Evolutionary conservation across 2,329 filamentous ascomycete genomes (phyloP), one percentile per base, ranked within the genome.

Genomic region (Pseudogymnoascus sp.): DNA sequence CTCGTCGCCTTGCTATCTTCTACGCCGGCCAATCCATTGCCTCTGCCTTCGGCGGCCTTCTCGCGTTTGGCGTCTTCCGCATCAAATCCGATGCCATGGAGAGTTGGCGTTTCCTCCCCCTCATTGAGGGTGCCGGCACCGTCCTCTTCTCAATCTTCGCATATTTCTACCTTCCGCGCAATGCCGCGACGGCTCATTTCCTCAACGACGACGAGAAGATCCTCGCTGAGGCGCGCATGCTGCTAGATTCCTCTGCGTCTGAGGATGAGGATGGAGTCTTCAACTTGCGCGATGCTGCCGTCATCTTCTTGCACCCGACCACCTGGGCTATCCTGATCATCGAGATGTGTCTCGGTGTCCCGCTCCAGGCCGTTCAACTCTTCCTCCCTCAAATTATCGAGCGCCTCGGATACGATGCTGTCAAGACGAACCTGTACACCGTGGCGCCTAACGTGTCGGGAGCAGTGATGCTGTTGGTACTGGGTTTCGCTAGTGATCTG

Each of bases 371-470:
- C 3, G 82, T 84, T 14, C 69, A 73, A 1, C 74, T 83, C 2
- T 83, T 82, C 69, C 69, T 84, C 61, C 81, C 81, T 0, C 80
- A 83, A 66, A 84, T 84, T 66, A 76, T 83, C 15, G 70, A 73
- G 62, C 73, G 79, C 3, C 71, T 84, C 1, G 75, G 77, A 3
- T 79, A 77, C 64, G 73, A 73, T 39, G 75, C 76, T 2, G 74
- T 83, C 66, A 80, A 79, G 71, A 91, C 89, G 0, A 93, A 94
- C 68, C 78, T 93, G 0, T 91, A 89, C 74, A 92, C 89, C 0
- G 89, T 93, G 0, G 90, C 89, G 0, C 90, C 90, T 1, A 93
- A 92, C 67, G 80, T 90, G 50, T 84, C 83, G 0, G 90, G 89
- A 1, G 88, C 89, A 0, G 81, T 82, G 1, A 86, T 91, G 79